These are phyloP conservation scores for Elongisporangium undulatum DNA, from an alignment of 352 stramenopile species.

Conservation along the genomic window DNA sequence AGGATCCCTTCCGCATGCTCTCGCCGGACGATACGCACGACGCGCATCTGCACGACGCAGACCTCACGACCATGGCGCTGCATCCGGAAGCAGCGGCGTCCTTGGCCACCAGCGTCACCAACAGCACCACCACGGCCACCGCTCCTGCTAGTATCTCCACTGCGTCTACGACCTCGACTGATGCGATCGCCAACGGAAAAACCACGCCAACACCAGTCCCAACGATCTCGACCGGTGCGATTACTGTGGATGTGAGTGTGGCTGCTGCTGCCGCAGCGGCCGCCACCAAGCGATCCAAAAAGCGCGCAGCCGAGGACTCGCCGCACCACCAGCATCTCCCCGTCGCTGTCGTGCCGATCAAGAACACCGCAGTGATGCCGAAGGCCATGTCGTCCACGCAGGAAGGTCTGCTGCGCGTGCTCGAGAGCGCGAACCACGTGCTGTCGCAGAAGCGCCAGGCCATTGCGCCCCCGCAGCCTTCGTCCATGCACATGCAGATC, in stretches of 20 bases:
- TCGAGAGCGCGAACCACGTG: slow-evolving; percentile 70
- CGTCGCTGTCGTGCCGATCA: background rate
- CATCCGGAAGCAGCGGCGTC: slow-evolving; percentile 18
- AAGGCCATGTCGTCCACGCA: slow-evolving; percentile 51
- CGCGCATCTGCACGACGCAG: slow-evolving; percentile 15
- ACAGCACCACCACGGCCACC: slow-evolving; percentile 9
- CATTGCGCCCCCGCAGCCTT: slow-evolving; percentile 5
- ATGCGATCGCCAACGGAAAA: slow-evolving; percentile 6
- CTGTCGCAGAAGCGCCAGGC: slow-evolving; percentile 60
- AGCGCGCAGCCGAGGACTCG: slow-evolving; percentile 37
- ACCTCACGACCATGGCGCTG: slow-evolving; percentile 19
- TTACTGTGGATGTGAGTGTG: background rate
- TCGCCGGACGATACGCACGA: slow-evolving; percentile 18
- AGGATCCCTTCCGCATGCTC: slow-evolving; percentile 73
- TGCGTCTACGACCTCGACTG: background rate
- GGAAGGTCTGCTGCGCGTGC: slow-evolving; percentile 55
- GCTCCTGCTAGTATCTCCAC: background rate
- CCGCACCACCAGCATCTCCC: slow-evolving; percentile 6
- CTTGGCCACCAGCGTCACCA: slow-evolving; percentile 13
- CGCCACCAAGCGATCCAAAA: slow-evolving; percentile 48
- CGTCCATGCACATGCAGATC: slow-evolving; percentile 13
- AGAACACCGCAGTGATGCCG: slow-evolving; percentile 12
- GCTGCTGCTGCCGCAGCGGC: slow-evolving; percentile 7
- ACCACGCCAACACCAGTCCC: background rate
- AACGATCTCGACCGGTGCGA: background rate